phyloP scores from a whole-genome alignment of 352 stramenopile genomes.

The Phytophthora crassamura region DNA sequence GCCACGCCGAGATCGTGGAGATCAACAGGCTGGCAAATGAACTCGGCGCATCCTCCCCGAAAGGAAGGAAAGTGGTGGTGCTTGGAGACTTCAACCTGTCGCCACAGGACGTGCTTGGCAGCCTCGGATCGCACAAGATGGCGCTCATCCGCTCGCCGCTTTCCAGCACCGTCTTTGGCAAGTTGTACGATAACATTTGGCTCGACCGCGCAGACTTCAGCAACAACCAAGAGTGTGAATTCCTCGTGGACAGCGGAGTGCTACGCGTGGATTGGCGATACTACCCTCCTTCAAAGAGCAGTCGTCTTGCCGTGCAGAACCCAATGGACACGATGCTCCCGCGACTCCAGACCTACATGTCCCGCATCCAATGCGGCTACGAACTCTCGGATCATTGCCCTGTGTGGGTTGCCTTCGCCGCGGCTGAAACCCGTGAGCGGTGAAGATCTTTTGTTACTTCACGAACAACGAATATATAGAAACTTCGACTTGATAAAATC shows the following conservation, averaged over 20 bases:
- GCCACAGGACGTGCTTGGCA: constrained; percentile 48
- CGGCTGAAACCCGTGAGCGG: neutral
- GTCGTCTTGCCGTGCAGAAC: constrained; percentile 16
- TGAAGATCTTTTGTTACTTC: too few species aligned
- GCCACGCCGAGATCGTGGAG: constrained; percentile 42
- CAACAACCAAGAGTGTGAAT: constrained; percentile 8
- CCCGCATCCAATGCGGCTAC: constrained; percentile 48
- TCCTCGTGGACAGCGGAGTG: constrained; percentile 51
- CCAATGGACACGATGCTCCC: constrained; percentile 34
- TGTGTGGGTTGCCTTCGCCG: constrained; percentile 57
- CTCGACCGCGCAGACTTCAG: constrained; percentile 35
- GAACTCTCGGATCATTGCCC: constrained; percentile 76
- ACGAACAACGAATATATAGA: too few species aligned
- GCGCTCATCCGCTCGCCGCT: constrained; percentile 60
- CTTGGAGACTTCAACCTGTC: constrained; percentile 77
- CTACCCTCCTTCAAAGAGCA: constrained; percentile 48
- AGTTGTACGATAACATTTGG: constrained; percentile 79
- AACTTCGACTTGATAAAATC: too few species aligned
- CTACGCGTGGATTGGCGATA: constrained; percentile 68
- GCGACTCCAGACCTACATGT: constrained; percentile 40
- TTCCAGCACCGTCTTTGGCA: constrained; percentile 61
- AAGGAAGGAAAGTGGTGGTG: constrained; percentile 47
- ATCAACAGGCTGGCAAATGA: constrained; percentile 41
- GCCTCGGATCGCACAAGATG: constrained; percentile 27
- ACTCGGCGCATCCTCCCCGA: constrained; percentile 14